Conservation (phyloP, 2,329 filamentous ascomycete species). For the Eutypella sp. region DNA sequence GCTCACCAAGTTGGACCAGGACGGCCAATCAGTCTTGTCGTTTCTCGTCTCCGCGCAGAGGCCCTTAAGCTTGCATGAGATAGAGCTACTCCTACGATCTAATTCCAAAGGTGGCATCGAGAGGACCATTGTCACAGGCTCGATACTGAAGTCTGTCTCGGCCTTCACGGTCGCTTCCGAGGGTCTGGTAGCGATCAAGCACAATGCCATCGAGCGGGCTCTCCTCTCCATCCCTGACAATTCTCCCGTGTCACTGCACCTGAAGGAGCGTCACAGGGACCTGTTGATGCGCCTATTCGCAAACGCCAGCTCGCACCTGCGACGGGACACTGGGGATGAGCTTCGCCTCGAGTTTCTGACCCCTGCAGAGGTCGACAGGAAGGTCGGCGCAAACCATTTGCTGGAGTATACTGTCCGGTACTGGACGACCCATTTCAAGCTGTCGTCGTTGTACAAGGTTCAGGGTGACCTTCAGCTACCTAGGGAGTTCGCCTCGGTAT, state of each 20-base stretch:
- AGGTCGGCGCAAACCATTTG: background rate
- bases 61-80: background rate
- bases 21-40: background rate
- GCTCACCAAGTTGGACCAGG: background rate
- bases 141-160: background rate
- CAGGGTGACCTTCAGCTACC: constrained; percentile 1
- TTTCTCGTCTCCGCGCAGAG: background rate
- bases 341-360: background rate
- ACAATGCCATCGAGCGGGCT: background rate
- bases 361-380: background rate
- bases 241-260: background rate
- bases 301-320: background rate
- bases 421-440: background rate
- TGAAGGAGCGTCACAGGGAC: background rate
- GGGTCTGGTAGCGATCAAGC: background rate
- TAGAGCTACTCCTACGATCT: background rate
- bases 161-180: background rate
- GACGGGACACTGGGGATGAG: background rate
- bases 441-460: background rate
- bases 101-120: background rate
- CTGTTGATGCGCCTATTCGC: background rate
- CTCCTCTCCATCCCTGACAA: background rate
- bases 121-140: background rate
- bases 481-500: background rate
- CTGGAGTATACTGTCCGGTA: background rate